phyloP scores from a whole-genome alignment of 164 flowering plant genomes.

The Vitis cinerea region DNA sequence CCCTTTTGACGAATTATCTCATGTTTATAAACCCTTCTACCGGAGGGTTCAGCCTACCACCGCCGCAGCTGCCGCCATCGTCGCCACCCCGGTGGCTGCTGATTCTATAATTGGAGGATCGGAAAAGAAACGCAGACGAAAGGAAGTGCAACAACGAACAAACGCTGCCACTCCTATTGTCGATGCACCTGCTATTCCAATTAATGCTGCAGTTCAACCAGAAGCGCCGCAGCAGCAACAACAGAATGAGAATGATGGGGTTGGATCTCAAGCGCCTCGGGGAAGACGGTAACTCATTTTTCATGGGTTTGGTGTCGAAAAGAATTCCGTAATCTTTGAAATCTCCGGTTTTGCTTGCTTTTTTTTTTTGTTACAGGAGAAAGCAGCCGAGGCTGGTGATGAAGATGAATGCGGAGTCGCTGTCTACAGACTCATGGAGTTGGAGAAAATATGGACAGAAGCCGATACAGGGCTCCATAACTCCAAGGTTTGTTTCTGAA shows the following conservation, averaged over 20 bases:
- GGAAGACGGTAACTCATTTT: too few species aligned
- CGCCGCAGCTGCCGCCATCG: neutral
- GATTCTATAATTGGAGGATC: neutral
- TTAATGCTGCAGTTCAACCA: too few species aligned
- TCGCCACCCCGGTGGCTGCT: neutral
- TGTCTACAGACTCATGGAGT: conserved; percentile 27
- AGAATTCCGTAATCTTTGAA: neutral
- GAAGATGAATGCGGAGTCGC: conserved; percentile 18
- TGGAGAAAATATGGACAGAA: conserved; percentile 45
- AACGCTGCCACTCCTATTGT: too few species aligned
- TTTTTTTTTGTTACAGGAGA: conserved; percentile 22
- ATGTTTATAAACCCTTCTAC: conserved; percentile 14
- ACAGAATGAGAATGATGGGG: too few species aligned
- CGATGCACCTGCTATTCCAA: too few species aligned
- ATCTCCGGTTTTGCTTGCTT: neutral
- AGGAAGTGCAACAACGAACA: too few species aligned
- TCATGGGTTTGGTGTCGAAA: neutral
- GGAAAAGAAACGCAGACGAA: neutral
- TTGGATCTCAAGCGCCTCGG: too few species aligned
- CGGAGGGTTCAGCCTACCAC: neutral
- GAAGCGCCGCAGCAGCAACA: too few species aligned
- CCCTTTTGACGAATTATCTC: conserved; percentile 20
- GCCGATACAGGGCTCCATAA: neutral
- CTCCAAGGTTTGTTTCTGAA: neutral
- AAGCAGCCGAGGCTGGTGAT: conserved; percentile 24